phyloP scores from a whole-genome alignment of 176 grass and related monocot genomes.

The Carex pumila region DNA sequence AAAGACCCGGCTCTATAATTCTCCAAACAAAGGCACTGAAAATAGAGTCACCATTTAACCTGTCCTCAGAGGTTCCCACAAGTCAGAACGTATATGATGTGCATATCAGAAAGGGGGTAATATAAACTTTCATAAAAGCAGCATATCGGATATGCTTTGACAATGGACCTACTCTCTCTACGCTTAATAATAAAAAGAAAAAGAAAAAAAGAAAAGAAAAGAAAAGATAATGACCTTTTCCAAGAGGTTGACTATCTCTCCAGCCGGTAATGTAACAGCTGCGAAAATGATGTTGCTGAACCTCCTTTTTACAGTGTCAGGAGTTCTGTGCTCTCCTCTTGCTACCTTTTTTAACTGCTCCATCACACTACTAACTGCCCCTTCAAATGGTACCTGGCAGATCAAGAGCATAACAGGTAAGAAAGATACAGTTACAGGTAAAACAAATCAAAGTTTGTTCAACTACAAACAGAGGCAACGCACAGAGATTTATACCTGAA shows the following conservation, averaged over 20 bases:
- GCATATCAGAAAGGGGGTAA: background rate
- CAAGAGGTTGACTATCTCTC: slow-evolving; percentile 48
- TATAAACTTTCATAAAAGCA: background rate
- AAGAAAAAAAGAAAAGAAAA: background rate
- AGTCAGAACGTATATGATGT: background rate
- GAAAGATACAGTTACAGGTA: background rate
- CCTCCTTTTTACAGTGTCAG: slow-evolving; percentile 56
- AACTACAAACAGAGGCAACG: slow-evolving; percentile 16
- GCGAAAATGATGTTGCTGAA: slow-evolving; percentile 84
- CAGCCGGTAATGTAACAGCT: slow-evolving; percentile 56
- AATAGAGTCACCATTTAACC: background rate
- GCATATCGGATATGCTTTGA: background rate
- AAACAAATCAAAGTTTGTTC: background rate
- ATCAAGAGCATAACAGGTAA: background rate
- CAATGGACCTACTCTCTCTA: background rate
- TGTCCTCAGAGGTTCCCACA: background rate
- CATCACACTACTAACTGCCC: slow-evolving; percentile 64
- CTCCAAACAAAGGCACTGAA: background rate
- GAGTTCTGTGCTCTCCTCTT: slow-evolving; percentile 64
- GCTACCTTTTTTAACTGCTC: slow-evolving; percentile 75
- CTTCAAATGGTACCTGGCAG: slow-evolving; percentile 88
- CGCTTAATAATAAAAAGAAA: background rate
- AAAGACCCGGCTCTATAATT: background rate
- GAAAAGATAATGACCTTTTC: slow-evolving; percentile 40
- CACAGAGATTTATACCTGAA: slow-evolving; percentile 56